These are phyloP conservation scores for Metschnikowia dekortorum DNA, from an alignment of 805 yeast species.

Conservation along the genomic window DNA sequence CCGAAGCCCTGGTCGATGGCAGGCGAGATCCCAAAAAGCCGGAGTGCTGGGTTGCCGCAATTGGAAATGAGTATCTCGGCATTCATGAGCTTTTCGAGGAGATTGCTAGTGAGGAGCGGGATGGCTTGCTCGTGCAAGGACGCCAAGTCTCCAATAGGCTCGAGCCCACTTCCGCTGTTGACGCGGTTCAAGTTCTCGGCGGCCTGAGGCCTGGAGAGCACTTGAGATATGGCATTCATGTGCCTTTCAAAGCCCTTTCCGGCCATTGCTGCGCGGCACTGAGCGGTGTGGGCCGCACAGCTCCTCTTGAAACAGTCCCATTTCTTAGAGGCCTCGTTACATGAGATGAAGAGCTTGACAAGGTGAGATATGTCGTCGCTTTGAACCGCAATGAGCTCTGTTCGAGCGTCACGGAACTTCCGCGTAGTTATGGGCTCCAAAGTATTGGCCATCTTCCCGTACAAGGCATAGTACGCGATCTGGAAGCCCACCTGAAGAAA, in stretches of 20 bases:
- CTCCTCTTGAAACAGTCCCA: constrained; percentile 50
- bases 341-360: constrained; percentile 64
- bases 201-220: constrained; percentile 42
- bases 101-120: constrained; percentile 32
- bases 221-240: constrained; percentile 58
- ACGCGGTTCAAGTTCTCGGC: constrained; percentile 35
- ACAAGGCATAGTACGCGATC: constrained; percentile 50
- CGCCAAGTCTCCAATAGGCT: constrained; percentile 10
- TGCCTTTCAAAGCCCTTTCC: constrained; percentile 76
- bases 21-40: constrained; percentile 89
- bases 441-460: constrained; percentile 46
- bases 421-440: constrained; percentile 66
- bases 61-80: constrained; percentile 46
- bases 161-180: constrained; percentile 26
- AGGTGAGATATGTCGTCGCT: constrained; percentile 45
- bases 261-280: constrained; percentile 47
- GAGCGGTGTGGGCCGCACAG: constrained; percentile 47
- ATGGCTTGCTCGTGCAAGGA: constrained; percentile 9
- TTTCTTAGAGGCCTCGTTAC: constrained; percentile 40
- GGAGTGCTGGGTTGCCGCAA: constrained; percentile 88
- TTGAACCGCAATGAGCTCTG: constrained; percentile 66
- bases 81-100: constrained; percentile 29
- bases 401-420: constrained; percentile 61
- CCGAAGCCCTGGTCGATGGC: constrained; percentile 89
- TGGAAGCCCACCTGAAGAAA: constrained; percentile 50